Base-by-base conservation (phyloP, 192 early-diverging fungal species). In the Umbelopsis sp. region DNA sequence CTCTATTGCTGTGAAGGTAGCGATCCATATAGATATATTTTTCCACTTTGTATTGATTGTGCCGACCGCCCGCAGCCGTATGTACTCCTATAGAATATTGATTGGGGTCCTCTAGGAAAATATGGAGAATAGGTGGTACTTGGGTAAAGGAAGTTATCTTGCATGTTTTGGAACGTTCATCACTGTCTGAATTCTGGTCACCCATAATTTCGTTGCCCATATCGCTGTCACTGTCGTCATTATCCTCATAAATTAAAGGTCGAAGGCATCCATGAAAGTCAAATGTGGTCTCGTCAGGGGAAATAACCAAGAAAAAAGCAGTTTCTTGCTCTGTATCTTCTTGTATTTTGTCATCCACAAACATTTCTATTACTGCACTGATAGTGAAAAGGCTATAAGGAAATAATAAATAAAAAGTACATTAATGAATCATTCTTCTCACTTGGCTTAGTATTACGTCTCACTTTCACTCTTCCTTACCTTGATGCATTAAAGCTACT, bases 21-120 rank as follows among this genome's bases (percentile, higher is more conserved):
- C 81, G 59, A 68, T 82, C 81, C 65, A 82, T 66, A 54, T 82
- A 82, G 5, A 82, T 67, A 9, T 49, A 54, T 45, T 70, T 70
- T 8, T 81, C 75, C 11, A 74, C 17, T 8, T 29, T 45, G 25
- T 74, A 81, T 29, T 43, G 17, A n/a, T 43, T 69, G 22, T 74
- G 20, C n/a, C 20, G 66, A 54, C 29, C 36, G 49, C 29, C 52
- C 53, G 70, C 29, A 52, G 70, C n/a, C 36, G 70, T 31, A 62
- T 17, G 50, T 26, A 45, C 54, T n/a, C 59, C 44, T 36, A 65
- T 45, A 9, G 24, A 45, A 31, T 45, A 49, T 36, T 52, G 25
- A 31, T 14, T 62, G 7, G 56, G 56, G 17, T 68, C 44, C 20
- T 78, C 77, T 14, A 78, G 41, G 14, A 54, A 38, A 26, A 78